Conservation (phyloP, 148 eudicot species). For the Vaccinium darrowii region DNA sequence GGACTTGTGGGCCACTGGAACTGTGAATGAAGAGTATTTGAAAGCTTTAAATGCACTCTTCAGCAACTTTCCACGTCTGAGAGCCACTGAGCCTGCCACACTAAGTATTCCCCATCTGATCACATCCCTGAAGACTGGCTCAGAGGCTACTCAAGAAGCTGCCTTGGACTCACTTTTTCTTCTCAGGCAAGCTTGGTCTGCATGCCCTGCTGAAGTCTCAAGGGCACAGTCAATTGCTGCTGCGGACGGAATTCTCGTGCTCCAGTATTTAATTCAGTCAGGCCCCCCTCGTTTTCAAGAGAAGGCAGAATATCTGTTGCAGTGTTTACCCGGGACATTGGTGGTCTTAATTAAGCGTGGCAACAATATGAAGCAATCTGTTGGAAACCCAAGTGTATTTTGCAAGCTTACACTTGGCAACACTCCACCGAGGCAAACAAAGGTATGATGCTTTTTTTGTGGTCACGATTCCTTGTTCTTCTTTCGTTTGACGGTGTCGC, state of each 20-base stretch:
- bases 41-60: constrained; percentile 89
- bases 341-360: constrained; percentile 89
- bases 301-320: constrained; percentile 87
- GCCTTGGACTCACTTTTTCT: constrained; percentile 89
- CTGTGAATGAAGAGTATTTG: constrained; percentile 87
- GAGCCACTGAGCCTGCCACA: constrained; percentile 98
- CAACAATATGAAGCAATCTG: constrained; percentile 93
- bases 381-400: constrained; percentile 85
- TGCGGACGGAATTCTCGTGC: constrained; percentile 91
- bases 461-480: background rate
- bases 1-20: constrained; percentile 93
- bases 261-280: constrained; percentile 89
- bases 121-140: constrained; percentile 88
- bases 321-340: constrained; percentile 92
- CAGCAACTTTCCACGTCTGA: constrained; percentile 91
- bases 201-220: constrained; percentile 97
- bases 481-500: background rate
- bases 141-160: constrained; percentile 98
- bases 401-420: constrained; percentile 97
- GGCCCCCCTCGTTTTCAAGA: constrained; percentile 99
- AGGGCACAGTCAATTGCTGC: constrained; percentile 97
- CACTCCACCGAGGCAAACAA: constrained; percentile 73
- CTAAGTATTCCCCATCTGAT: constrained; percentile 96
- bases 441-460: constrained; percentile 43
- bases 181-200: constrained; percentile 98